Conservation (phyloP, 2,329 filamentous ascomycete genomes). For the Sarocladiaceae sp. region DNA sequence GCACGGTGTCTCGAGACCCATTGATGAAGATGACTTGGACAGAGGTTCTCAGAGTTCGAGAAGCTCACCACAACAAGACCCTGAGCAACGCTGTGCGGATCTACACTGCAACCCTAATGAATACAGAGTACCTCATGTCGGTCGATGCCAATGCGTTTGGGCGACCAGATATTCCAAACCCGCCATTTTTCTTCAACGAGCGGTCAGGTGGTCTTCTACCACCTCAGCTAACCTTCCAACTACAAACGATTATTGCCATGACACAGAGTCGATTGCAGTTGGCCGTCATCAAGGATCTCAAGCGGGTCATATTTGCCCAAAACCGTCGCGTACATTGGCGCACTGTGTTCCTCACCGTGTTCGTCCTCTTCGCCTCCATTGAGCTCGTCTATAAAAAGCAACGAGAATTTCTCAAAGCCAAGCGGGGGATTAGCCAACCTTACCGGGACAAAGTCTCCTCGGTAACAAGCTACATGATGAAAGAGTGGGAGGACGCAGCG, state of each 20-base stretch:
- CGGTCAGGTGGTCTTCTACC: neutral
- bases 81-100: neutral
- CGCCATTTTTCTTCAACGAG: constrained; percentile 7
- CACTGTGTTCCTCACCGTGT: neutral
- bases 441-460: neutral
- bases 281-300: neutral
- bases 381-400: constrained; percentile 4
- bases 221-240: neutral
- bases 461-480: neutral
- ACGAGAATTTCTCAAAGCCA: neutral
- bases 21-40: neutral
- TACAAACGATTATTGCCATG: constrained; percentile 4
- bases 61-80: neutral
- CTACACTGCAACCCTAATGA: neutral
- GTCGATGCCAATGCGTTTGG: constrained; percentile 3
- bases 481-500: neutral
- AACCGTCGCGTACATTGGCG: neutral
- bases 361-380: neutral
- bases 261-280: neutral
- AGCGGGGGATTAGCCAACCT: neutral
- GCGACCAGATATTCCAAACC: neutral
- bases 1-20: neutral
- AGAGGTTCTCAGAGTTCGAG: constrained; percentile 4
- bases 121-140: constrained; percentile 1
- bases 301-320: neutral